phyloP scores from a whole-genome alignment of 345 rosid genomes.

The Alliaria petiolata region DNA sequence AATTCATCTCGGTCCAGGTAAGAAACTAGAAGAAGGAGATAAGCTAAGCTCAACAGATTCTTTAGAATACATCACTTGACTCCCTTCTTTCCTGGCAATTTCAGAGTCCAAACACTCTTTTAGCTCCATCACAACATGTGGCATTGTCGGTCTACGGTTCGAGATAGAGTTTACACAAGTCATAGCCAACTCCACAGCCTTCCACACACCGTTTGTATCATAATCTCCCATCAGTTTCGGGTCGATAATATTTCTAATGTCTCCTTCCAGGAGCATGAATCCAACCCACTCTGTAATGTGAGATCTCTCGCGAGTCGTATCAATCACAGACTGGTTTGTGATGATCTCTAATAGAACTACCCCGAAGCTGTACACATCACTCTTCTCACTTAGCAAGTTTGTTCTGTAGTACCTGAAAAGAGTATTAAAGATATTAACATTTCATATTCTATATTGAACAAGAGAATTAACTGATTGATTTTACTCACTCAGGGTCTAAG shows the following conservation, averaged over 20 bases:
- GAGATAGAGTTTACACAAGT: constrained; percentile 34
- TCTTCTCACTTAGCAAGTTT: constrained; percentile 35
- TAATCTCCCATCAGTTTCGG: constrained; percentile 33
- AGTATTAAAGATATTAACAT: not conserved
- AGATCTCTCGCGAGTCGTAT: not conserved
- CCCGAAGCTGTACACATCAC: constrained; percentile 49
- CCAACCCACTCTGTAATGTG: constrained; percentile 40
- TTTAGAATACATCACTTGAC: not conserved
- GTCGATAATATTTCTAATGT: constrained; percentile 40
- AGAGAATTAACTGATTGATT: not conserved
- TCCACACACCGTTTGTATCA: constrained; percentile 43
- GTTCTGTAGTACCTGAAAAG: constrained; percentile 26
- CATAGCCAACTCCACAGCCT: constrained; percentile 46
- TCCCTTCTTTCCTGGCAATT: constrained; percentile 23
- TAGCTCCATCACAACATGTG: constrained; percentile 30
- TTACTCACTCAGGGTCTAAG: constrained; percentile 53
- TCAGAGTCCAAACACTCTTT: constrained; percentile 38
- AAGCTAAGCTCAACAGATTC: constrained; percentile 13
- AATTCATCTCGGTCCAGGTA: constrained; percentile 23
- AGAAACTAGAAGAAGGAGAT: constrained; percentile 1
- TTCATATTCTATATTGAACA: not conserved
- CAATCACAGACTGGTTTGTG: constrained; percentile 32
- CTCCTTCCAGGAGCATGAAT: constrained; percentile 30
- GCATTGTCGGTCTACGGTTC: constrained; percentile 40
- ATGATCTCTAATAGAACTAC: constrained; percentile 41